Conservation (phyloP, 2,329 filamentous ascomycete species). For the Didymosphaeria variabile region DNA sequence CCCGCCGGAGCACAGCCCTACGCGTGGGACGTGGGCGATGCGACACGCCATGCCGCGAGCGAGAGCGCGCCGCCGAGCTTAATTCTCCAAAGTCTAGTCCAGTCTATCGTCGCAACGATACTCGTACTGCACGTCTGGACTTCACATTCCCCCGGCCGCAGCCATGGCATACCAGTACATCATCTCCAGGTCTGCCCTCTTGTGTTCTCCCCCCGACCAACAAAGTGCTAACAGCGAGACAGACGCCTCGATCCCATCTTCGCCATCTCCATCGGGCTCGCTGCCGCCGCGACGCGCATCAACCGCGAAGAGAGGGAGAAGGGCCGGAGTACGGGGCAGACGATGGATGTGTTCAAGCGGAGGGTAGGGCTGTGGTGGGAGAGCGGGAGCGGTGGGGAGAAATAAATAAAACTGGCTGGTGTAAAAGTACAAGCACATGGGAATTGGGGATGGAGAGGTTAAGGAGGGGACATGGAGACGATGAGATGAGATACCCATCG, state of each 20-base stretch:
- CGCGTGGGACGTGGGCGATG: background rate
- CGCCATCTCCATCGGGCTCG: slow-evolving; percentile 57
- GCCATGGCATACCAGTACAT: slow-evolving; percentile 51
- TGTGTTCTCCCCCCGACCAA: slow-evolving; percentile 5
- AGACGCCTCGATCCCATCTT: slow-evolving; percentile 60
- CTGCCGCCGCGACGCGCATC: slow-evolving; percentile 53
- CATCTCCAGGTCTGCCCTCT: slow-evolving; percentile 53
- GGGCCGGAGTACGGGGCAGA: slow-evolving; percentile 50
- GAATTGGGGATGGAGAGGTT: background rate
- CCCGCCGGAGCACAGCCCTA: background rate
- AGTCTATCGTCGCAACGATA: background rate
- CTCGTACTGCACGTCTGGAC: too few species aligned
- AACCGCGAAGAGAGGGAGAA: slow-evolving; percentile 60
- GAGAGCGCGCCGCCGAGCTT: too few species aligned
- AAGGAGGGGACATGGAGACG: background rate
- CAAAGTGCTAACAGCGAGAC: background rate
- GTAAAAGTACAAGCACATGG: background rate
- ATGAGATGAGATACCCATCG: background rate
- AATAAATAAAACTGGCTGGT: slow-evolving; percentile 6
- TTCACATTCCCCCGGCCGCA: too few species aligned
- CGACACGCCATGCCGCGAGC: too few species aligned
- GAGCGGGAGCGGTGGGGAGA: too few species aligned
- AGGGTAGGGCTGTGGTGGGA: slow-evolving; percentile 47
- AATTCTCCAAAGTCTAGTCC: too few species aligned
- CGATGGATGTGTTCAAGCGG: slow-evolving; percentile 51